phyloP scores from a whole-genome alignment of 1,284 basidiomycete genomes.

The Ceratobasidium sp. region DNA sequence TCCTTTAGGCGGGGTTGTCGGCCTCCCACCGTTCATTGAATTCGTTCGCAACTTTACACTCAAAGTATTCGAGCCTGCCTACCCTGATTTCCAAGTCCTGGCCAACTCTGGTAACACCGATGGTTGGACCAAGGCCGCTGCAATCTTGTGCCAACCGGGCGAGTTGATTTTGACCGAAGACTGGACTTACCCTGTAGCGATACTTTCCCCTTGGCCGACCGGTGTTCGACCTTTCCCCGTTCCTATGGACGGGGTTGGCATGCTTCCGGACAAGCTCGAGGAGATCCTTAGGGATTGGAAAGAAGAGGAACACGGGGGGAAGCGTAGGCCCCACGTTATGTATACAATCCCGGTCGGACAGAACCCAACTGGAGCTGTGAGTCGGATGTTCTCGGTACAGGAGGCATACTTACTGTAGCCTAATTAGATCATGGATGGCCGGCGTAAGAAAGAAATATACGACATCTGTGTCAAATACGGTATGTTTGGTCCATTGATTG shows the following conservation, averaged over 20 bases:
- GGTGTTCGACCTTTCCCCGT: conserved; percentile 69
- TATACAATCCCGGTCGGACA: conserved; percentile 82
- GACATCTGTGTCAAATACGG: conserved; percentile 82
- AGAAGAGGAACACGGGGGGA: conserved; percentile 65
- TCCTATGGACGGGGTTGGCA: conserved; percentile 79
- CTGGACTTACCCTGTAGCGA: conserved; percentile 75
- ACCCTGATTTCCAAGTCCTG: conserved; percentile 73
- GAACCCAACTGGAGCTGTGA: conserved; percentile 81
- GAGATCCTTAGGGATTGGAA: conserved; percentile 77
- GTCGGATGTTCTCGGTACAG: conserved; percentile 51
- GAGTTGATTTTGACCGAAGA: conserved; percentile 79
- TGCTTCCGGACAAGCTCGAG: conserved; percentile 72
- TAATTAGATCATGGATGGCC: conserved; percentile 69
- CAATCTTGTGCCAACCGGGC: conserved; percentile 76
- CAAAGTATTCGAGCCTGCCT: conserved; percentile 76
- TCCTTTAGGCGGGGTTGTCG: conserved; percentile 62
- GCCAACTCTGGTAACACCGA: conserved; percentile 83
- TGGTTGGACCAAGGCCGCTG: conserved; percentile 69
- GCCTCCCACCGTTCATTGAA: conserved; percentile 65
- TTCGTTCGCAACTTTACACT: conserved; percentile 71
- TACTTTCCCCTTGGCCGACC: conserved; percentile 62
- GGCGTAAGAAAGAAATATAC: conserved; percentile 83
- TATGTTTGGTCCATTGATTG: conserved; percentile 52
- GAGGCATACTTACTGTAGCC: conserved; percentile 22
- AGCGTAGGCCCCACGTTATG: conserved; percentile 76